A percentile compares a stretch with the other conserved stretches of the same genome.
Conservation (phyloP, 345 rosid genomes). For the Eucalyptus regnans region DNA sequence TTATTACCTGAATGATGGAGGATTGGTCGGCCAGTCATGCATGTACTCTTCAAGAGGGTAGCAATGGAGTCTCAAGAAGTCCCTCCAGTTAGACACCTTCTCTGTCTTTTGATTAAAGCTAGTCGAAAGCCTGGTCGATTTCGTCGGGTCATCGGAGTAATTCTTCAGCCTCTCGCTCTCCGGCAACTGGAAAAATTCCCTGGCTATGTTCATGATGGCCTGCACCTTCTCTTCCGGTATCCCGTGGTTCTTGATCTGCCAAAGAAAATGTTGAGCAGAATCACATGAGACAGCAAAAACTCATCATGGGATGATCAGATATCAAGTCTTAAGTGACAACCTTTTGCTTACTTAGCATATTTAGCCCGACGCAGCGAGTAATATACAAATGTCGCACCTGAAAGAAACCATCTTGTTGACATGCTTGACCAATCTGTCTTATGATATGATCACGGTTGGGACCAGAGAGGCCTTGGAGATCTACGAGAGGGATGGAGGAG, state of each 20-base stretch:
- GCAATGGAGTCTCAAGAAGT: slow-evolving; percentile 67
- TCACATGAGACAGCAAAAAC: not conserved
- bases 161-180: slow-evolving; percentile 55
- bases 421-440: slow-evolving; percentile 35
- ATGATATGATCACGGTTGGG: slow-evolving; percentile 21
- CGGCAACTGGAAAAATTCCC: slow-evolving; percentile 51
- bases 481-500: slow-evolving; percentile 49
- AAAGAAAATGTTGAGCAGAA: not conserved
- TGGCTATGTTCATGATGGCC: slow-evolving; percentile 19
- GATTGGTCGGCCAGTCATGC: slow-evolving; percentile 69
- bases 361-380: not conserved
- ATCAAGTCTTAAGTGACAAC: not conserved
- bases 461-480: slow-evolving; percentile 35
- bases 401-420: slow-evolving; percentile 52
- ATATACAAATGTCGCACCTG: not conserved
- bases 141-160: slow-evolving; percentile 55
- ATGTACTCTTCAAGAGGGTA: slow-evolving; percentile 47
- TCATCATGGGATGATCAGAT: not conserved
- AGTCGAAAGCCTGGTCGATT: slow-evolving; percentile 51
- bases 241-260: slow-evolving; percentile 71
- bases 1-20: slow-evolving; percentile 43
- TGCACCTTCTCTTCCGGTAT: slow-evolving; percentile 15
- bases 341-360: not conserved
- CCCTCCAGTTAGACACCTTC: slow-evolving; percentile 74
- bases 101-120: slow-evolving; percentile 64